Evolutionary conservation across 2,329 filamentous ascomycete genomes (phyloP), one percentile per base, ranked within the genome.

Genomic region (Tolypocladium inflatum): DNA sequence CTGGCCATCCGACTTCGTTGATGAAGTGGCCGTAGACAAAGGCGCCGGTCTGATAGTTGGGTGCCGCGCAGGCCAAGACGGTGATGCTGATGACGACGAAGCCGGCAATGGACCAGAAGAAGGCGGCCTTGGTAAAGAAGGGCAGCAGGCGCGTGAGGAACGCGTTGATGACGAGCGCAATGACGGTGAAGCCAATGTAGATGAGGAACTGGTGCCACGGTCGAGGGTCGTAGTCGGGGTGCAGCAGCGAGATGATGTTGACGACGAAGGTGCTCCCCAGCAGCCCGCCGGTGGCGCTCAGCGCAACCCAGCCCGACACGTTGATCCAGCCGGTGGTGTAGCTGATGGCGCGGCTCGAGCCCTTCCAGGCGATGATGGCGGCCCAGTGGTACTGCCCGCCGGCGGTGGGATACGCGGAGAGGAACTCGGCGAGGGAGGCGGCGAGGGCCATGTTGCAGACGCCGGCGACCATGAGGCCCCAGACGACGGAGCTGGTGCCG

Each of bases 251-350:
- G 56, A 89, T 84, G 50, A 88, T 78, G 57, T 86, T 84, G 33
- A 88, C 68, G 55, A 90, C 80, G 61, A 90, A 80, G 61, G 86
- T 80, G 63, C 83, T 87, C 15, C 84, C 86, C 6, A 90, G 77
- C 26, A 89, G 75, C 1, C 86, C 85, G 19, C 83, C 87, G 0
- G 86, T 88, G 9, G 87, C 87, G 5, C 83, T 85, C 56, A 90
- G 71, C 11, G 83, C 82, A 38, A 89, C 84, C 85, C 87, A 90
- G 19, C 86, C 87, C n/a, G 84, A 84, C 42, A 85, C 81, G 64
- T 86, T 87, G 69, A 86, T 88, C 86, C 87, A 90, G 35, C 87
- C 87, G 0, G 86, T 89, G 53, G 85, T 80, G 76, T 86, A 90
- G 53, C 84, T 86, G 13, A 89, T 78, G 37, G 83, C 74, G 0